Conservation (phyloP, 2,329 filamentous ascomycete genomes). For the Truncatella angustata region DNA sequence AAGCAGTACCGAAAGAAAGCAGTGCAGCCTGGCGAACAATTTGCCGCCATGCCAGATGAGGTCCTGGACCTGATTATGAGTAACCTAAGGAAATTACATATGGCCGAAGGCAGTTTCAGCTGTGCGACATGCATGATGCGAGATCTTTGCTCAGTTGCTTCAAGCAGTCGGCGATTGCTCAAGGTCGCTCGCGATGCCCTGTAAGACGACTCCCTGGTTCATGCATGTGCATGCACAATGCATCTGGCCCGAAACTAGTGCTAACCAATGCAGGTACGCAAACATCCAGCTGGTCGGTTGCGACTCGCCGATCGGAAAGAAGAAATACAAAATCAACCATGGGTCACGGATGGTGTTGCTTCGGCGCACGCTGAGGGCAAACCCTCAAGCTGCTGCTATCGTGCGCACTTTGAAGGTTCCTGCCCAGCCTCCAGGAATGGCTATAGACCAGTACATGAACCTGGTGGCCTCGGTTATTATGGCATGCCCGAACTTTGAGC, state of each 20-base stretch:
- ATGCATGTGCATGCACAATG: background rate
- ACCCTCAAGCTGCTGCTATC: slow-evolving; percentile 49
- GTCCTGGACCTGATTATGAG: slow-evolving; percentile 56
- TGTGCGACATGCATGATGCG: slow-evolving; percentile 67
- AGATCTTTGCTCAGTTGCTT: slow-evolving; percentile 51
- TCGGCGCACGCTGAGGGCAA: slow-evolving; percentile 54
- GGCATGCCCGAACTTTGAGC: slow-evolving; percentile 64
- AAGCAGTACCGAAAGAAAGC: slow-evolving; percentile 33
- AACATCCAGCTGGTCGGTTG: slow-evolving; percentile 57
- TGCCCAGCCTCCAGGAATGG: slow-evolving; percentile 37
- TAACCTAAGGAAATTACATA: slow-evolving; percentile 51
- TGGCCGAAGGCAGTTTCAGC: slow-evolving; percentile 45
- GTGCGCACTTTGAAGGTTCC: slow-evolving; percentile 60
- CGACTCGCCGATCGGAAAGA: slow-evolving; percentile 56
- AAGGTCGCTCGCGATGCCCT: slow-evolving; percentile 49
- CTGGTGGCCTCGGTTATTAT: slow-evolving; percentile 60
- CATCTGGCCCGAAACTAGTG: slow-evolving; percentile 1
- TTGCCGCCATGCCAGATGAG: slow-evolving; percentile 56
- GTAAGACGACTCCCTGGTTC: slow-evolving; percentile 34
- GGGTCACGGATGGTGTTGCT: slow-evolving; percentile 55
- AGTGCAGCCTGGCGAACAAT: slow-evolving; percentile 46
- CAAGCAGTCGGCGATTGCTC: slow-evolving; percentile 51
- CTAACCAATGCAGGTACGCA: slow-evolving; percentile 43
- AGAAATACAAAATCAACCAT: slow-evolving; percentile 52
- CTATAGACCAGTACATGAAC: slow-evolving; percentile 52